Percentiles rank a stretch among this genome's conserved stretches.
phyloP scores from a whole-genome alignment of 805 yeast species.

The Komagataella ulmi region DNA sequence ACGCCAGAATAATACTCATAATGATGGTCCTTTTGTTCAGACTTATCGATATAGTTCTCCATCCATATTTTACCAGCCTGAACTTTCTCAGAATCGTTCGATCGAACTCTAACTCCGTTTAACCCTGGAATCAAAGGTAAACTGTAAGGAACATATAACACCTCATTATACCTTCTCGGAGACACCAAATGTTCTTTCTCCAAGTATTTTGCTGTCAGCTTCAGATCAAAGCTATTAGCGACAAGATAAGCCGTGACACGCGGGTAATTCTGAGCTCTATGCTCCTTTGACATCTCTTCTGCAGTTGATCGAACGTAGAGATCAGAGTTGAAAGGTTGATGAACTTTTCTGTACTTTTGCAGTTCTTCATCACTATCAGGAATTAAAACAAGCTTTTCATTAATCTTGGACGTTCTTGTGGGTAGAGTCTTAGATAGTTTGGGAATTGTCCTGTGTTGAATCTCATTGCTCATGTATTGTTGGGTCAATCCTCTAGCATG shows the following conservation, averaged over 20 bases:
- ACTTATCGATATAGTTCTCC: constrained; percentile 66
- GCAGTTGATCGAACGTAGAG: constrained; percentile 24
- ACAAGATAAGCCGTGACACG: constrained; percentile 88
- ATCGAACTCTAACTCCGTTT: constrained; percentile 62
- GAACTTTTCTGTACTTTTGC: constrained; percentile 2
- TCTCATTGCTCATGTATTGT: constrained; percentile 6
- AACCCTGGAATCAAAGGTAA: constrained; percentile 79
- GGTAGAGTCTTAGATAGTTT: constrained; percentile 45
- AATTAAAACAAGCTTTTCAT: constrained; percentile 76
- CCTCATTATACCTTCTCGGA: constrained; percentile 85
- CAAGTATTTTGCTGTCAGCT: constrained; percentile 49
- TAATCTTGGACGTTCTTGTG: constrained; percentile 69
- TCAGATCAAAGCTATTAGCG: constrained; percentile 68
- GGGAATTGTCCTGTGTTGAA: constrained; percentile 19
- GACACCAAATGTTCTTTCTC: constrained; percentile 64
- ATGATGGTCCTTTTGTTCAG: constrained; percentile 84
- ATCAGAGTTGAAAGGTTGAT: constrained; percentile 12
- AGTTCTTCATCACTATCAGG: constrained; percentile 39
- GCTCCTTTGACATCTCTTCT: constrained; percentile 45
- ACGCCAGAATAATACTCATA: constrained; percentile 82
- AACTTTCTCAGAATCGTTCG: constrained; percentile 39
- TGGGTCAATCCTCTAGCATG: constrained; percentile 3
- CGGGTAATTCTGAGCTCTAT: constrained; percentile 50
- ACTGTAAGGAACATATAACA: constrained; percentile 80
- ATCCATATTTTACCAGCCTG: constrained; percentile 31